phyloP scores from a whole-genome alignment of 441 rosid species.

The Corymbia citriodora region DNA sequence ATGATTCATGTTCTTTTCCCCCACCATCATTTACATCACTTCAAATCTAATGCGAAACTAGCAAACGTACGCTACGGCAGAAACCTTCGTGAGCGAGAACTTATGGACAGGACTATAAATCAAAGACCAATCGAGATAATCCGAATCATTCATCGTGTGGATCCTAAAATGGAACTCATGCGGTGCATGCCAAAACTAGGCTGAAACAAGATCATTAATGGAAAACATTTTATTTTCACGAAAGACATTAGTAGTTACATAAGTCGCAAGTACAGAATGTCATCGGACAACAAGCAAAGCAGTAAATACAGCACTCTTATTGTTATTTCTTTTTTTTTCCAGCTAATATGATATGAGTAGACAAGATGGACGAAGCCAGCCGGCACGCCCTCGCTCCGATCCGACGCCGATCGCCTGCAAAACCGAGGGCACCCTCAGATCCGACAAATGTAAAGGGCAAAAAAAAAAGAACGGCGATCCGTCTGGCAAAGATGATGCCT shows the following conservation, averaged over 20 bases:
- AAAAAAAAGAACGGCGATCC: neutral
- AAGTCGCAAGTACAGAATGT: neutral
- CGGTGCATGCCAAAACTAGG: neutral
- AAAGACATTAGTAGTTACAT: neutral
- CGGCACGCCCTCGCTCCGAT: neutral
- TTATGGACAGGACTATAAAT: neutral
- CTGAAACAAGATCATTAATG: neutral
- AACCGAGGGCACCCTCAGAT: neutral
- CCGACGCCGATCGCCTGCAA: neutral
- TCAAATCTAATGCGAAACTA: neutral
- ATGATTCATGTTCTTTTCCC: neutral
- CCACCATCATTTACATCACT: fast-evolving
- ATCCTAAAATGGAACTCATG: neutral
- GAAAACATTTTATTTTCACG: neutral
- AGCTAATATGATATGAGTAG: neutral
- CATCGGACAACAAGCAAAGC: neutral
- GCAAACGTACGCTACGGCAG: neutral
- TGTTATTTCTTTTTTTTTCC: neutral
- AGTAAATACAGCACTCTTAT: neutral
- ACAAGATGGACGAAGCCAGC: neutral
- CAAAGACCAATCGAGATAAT: neutral
- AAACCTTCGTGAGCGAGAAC: neutral
- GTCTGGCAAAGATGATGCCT: neutral
- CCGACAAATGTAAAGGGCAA: neutral
- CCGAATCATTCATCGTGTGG: too few relatives aligned